Percentiles rank a stretch among this genome's conserved stretches.
These are phyloP conservation scores for Pelargonium australe DNA, from an alignment of 441 rosid genomes.

Conservation along the genomic window DNA sequence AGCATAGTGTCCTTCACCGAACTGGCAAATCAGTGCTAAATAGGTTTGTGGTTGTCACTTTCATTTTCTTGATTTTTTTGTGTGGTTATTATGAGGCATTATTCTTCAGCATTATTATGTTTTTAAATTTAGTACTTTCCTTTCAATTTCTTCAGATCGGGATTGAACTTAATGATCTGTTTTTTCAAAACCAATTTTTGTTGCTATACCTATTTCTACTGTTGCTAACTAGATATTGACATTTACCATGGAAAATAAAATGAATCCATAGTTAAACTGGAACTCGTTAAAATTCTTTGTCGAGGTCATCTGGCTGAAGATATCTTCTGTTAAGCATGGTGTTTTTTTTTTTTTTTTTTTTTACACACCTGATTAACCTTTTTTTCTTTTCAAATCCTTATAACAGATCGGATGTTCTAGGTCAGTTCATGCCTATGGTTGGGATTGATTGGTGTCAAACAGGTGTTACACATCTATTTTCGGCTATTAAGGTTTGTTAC, in stretches of 20 bases:
- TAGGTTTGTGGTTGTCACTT: slow-evolving; percentile 11
- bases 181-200: slow-evolving; percentile 9
- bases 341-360: slow-evolving; percentile 8
- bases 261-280: slow-evolving; percentile 13
- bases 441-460: slow-evolving; percentile 97
- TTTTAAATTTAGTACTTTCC: slow-evolving; percentile 1
- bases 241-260: slow-evolving; percentile 13
- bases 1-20: too few species aligned
- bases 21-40: too few species aligned
- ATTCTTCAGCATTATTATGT: slow-evolving; percentile 12
- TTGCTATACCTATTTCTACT: slow-evolving; percentile 8
- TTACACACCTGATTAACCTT: slow-evolving; percentile 14
- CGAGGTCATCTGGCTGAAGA: slow-evolving; percentile 2
- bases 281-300: slow-evolving; percentile 8
- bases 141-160: slow-evolving; percentile 14
- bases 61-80: background rate
- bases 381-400: slow-evolving; percentile 11
- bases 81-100: background rate
- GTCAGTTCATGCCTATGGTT: slow-evolving; percentile 98
- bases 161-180: slow-evolving; percentile 10
- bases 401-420: slow-evolving; percentile 92
- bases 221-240: slow-evolving; percentile 10
- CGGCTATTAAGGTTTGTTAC: slow-evolving; percentile 75
- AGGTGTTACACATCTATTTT: slow-evolving; percentile 87
- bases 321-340: slow-evolving; percentile 4